Conservation (phyloP, 108 stramenopile species). For the Schizochytrium sp. region DNA sequence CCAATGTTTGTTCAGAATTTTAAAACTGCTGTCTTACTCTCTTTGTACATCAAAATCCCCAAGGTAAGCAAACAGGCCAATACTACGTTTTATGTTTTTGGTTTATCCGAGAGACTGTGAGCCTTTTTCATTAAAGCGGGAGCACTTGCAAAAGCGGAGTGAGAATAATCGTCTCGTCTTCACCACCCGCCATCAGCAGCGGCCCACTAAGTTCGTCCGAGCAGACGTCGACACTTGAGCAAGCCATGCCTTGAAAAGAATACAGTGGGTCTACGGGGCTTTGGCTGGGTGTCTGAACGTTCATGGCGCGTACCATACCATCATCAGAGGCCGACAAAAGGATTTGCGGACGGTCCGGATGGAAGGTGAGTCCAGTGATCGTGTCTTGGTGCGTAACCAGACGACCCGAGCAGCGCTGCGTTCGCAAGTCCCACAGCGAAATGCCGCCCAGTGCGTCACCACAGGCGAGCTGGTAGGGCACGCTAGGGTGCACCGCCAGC, state of each 20-base stretch:
- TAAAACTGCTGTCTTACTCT: too few species aligned
- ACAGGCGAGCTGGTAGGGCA: neutral
- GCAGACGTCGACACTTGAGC: neutral
- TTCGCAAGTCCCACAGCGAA: neutral
- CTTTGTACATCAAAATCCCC: too few species aligned
- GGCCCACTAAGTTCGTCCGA: neutral
- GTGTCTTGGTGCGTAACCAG: neutral
- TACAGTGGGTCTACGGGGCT: neutral
- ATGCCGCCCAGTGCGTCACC: neutral
- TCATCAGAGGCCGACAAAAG: neutral
- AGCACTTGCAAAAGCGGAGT: neutral
- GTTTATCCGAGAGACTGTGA: too few species aligned
- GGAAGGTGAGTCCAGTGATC: neutral
- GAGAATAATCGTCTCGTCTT: neutral
- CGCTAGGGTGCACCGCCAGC: neutral
- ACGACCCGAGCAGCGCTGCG: neutral
- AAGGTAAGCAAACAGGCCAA: too few species aligned
- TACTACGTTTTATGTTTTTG: too few species aligned
- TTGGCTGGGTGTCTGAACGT: neutral
- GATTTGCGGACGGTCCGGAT: neutral
- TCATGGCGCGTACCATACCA: neutral
- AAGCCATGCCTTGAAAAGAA: neutral
- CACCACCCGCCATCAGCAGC: neutral
- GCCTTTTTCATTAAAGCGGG: neutral
- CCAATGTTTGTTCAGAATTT: too few species aligned